phyloP scores from a whole-genome alignment of 2,329 filamentous ascomycete species.

The Trichoderma guizhouense region DNA sequence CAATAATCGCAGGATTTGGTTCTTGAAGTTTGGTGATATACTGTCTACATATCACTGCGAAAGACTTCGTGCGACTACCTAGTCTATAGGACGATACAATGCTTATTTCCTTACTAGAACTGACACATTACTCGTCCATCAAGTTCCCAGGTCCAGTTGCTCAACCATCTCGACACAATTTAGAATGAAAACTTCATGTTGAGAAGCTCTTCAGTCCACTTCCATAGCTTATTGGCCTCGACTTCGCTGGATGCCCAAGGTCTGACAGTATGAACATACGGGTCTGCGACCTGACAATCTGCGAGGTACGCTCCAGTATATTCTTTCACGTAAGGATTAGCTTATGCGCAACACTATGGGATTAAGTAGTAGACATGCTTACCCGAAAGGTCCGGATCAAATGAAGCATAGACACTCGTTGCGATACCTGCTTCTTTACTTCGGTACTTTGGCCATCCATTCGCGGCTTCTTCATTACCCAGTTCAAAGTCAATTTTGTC shows the following conservation, averaged over 20 bases:
- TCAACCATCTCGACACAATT: neutral
- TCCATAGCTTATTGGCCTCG: neutral
- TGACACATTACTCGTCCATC: neutral
- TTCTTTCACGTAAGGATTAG: neutral
- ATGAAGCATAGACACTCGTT: neutral
- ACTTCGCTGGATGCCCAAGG: neutral
- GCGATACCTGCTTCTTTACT: neutral
- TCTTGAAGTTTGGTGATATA: neutral
- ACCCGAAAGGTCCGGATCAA: neutral
- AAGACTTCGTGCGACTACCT: no score
- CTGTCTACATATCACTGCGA: no score
- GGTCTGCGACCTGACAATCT: neutral
- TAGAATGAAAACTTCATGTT: neutral
- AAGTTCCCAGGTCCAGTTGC: neutral
- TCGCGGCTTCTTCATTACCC: neutral
- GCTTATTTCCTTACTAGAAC: neutral
- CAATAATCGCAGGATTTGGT: neutral
- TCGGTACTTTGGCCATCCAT: constrained; percentile 2
- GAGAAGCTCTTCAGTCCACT: neutral
- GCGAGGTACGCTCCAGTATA: neutral
- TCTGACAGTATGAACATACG: neutral
- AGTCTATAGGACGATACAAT: neutral
- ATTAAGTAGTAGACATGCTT: neutral
- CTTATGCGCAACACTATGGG: neutral
- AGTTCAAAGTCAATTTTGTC: neutral